Base-by-base conservation (phyloP, 2,329 filamentous ascomycete genomes). In the Trichoderma endophyticum region DNA sequence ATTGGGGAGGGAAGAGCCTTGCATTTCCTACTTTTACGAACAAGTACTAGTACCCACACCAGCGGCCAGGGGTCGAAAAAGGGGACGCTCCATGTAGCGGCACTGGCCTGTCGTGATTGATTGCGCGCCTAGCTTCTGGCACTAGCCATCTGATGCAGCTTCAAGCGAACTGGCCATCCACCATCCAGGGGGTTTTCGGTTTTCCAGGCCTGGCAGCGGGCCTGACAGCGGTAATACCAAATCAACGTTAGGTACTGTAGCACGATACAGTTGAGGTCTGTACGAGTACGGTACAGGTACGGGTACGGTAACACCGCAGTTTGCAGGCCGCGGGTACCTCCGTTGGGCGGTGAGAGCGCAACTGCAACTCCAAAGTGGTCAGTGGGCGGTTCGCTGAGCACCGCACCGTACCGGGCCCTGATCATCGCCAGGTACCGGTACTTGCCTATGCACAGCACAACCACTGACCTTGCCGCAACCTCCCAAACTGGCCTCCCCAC, bases 21-120 rank as follows among this genome's bases (percentile, higher is more conserved):
- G 56, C 56, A 61, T 32, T 69, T 69, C 66, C 66, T 54, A 54
- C 28, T 62, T 51, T 28, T 34, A 30, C 56, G 24, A 12, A 51
- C 3, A 43, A 7, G 66, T 61, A 30, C 39, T 26, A 54, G 66
- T 43, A 54, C 57, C 56, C 39, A 28, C 48, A 57, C 66, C 57
- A 36, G 39, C 56, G 15, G 57, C 30, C 51, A 30, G 60, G 57
- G 71, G 34, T 57, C 9, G 48, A n/a, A 72, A 62, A 39, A 64
- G 70, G 62, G 54, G 70, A 66, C 54, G 54, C 62, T 66, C 48
- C 51, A 71, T 66, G 70, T 28, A 51, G n/a, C 62, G 62, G 54
- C 66, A 69, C 32, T 61, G 36, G 56, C 28, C 63, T 57, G 48
- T 48, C 28, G 26, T 34, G 63, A 54, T 54, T 66, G 63, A 66